Evolutionary conservation across 164 flowering plant genomes (phyloP), one percentile per base, ranked within the genome.

Genomic region (Vitis vinifera): DNA sequence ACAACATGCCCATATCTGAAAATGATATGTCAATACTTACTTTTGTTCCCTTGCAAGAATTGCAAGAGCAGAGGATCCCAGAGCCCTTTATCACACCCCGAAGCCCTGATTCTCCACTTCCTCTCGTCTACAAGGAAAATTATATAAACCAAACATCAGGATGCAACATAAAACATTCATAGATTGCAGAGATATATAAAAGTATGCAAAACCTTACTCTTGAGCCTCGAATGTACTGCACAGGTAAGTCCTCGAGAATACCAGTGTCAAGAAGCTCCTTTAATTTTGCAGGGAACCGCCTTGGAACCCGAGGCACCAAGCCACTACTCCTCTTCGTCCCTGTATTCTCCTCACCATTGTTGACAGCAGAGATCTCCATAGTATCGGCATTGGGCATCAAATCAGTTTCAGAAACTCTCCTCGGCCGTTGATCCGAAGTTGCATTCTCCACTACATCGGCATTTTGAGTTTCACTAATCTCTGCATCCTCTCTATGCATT

Each of bases 221-320:
- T 11, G 76, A 16, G 3, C 88, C 84, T 10, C 82, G 82, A 6
- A 79, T 2, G 31, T 91, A 92, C 62, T 66, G 76, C 44, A 92
- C 94, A 30, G 59, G 55, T 17, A 80, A 30, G 10, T 93, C 96
- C 75, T 92, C 96, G 1, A 92, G 84, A 71, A 92, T 66, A 30
- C 96, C 93, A 4, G 89, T 87, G 30, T 75, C 88, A 19, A 92
- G 83, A 58, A 92, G 82, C 48, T 88, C 94, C 75, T 80, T 86
- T 62, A 88, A 69, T 63, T 70, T 87, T 9, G 77, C 19, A 0
- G 91, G 91, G 51, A 71, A 56, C 74, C 80, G 85, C 74, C 75
- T 83, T 55, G 31, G 44, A 37, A 2, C 2, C 0, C 7, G 44
- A 37, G 44, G 5, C 44, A 37, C 44, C 44, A 37, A 37, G 44